These are phyloP conservation scores for Hymenoscyphus albidus DNA, from an alignment of 2,329 filamentous ascomycete genomes.

Conservation along the genomic window DNA sequence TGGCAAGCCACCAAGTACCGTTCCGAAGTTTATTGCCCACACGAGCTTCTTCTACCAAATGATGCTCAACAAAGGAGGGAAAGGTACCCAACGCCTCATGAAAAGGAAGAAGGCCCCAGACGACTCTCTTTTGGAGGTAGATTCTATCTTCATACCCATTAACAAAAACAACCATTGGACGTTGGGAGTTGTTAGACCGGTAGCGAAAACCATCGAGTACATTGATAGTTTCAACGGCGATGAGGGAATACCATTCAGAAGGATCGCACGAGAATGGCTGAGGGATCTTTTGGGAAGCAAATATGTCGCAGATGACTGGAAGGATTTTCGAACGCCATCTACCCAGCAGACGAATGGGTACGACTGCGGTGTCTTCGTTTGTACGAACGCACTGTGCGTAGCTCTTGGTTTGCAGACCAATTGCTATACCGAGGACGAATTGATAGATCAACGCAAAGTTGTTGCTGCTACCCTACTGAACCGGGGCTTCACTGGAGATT, in stretches of 20 bases:
- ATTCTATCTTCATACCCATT: constrained; percentile 68
- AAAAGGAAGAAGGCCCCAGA: constrained; percentile 54
- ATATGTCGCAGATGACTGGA: constrained; percentile 60
- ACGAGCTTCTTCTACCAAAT: constrained; percentile 63
- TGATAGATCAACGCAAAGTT: constrained; percentile 56
- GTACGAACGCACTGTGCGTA: constrained; percentile 66
- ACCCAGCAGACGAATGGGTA: constrained; percentile 61
- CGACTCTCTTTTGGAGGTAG: constrained; percentile 59
- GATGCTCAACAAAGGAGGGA: constrained; percentile 46
- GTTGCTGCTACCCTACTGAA: constrained; percentile 65
- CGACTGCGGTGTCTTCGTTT: constrained; percentile 75
- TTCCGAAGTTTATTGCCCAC: constrained; percentile 59
- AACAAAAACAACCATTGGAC: constrained; percentile 67
- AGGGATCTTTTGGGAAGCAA: constrained; percentile 51
- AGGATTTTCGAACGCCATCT: constrained; percentile 45
- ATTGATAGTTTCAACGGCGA: constrained; percentile 60
- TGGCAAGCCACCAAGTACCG: constrained; percentile 39
- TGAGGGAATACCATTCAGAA: constrained; percentile 38
- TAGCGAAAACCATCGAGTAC: constrained; percentile 58
- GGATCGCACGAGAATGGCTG: constrained; percentile 51
- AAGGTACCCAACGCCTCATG: constrained; percentile 50
- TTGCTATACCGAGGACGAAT: constrained; percentile 49
- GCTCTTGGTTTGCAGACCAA: constrained; percentile 39
- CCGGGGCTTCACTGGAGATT: constrained; percentile 60
- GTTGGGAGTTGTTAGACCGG: constrained; percentile 62